Evolutionary conservation across 2,329 filamentous ascomycete species (phyloP).

Genomic region (Plectosphaerella cucumerina): DNA sequence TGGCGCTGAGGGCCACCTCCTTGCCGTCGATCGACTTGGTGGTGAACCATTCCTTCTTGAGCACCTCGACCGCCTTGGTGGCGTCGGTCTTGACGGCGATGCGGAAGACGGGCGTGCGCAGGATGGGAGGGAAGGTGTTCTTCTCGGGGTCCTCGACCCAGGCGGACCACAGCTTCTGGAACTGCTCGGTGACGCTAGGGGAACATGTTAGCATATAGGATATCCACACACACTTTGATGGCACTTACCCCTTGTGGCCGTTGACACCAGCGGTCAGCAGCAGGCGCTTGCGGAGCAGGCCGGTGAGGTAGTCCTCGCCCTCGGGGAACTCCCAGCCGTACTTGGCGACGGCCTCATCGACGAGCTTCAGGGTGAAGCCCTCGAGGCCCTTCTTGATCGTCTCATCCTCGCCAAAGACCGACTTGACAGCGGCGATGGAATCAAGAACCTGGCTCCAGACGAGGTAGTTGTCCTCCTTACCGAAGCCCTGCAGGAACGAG

Average conservation of each 20-base stretch:
- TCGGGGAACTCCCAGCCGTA: constrained; percentile 83
- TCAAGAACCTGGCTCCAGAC: constrained; percentile 86
- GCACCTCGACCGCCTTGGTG: constrained; percentile 62
- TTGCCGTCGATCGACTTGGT: constrained; percentile 88
- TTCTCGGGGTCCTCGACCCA: constrained; percentile 67
- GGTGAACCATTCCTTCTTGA: constrained; percentile 80
- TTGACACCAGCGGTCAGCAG: constrained; percentile 71
- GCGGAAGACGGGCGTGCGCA: constrained; percentile 76
- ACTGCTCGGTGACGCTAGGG: constrained; percentile 63
- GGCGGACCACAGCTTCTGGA: constrained; percentile 73
- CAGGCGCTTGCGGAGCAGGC: constrained; percentile 78
- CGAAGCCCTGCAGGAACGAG: constrained; percentile 80
- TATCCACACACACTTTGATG: neutral
- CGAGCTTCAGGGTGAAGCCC: constrained; percentile 73
- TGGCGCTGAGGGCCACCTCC: constrained; percentile 72
- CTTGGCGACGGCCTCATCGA: constrained; percentile 68
- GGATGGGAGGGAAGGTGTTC: constrained; percentile 72
- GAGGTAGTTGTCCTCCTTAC: constrained; percentile 75
- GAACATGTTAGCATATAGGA: constrained; percentile 4
- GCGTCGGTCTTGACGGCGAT: constrained; percentile 70
- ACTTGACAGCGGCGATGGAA: constrained; percentile 71
- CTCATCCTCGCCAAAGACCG: constrained; percentile 78
- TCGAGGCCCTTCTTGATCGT: constrained; percentile 68
- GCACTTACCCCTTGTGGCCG: constrained; percentile 68
- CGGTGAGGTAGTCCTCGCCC: constrained; percentile 75